These are phyloP conservation scores for Penicillium egyptiacum DNA, from an alignment of 495 filamentous ascomycete genomes.

Conservation along the genomic window DNA sequence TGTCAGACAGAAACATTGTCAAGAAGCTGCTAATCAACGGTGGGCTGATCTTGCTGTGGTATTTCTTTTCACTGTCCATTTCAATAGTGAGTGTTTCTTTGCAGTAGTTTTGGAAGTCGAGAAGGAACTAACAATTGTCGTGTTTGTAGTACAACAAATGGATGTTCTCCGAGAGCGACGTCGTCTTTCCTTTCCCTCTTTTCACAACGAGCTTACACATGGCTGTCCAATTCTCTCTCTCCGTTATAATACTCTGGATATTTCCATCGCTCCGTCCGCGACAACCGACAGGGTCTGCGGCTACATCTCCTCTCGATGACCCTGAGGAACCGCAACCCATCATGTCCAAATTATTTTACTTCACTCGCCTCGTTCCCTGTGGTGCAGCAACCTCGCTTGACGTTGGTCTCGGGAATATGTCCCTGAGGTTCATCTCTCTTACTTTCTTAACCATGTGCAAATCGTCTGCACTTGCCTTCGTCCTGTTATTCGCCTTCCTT, in stretches of 20 bases:
- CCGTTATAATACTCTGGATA: conserved; percentile 75
- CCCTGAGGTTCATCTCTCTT: conserved; percentile 89
- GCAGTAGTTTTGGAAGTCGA: not conserved
- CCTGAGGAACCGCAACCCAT: conserved; percentile 60
- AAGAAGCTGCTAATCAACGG: conserved; percentile 68
- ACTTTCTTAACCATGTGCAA: conserved; percentile 99
- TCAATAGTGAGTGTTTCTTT: conserved; percentile 69
- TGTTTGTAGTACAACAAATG: conserved; percentile 90
- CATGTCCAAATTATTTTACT: conserved; percentile 87
- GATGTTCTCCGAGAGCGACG: conserved; percentile 90
- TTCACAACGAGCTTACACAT: conserved; percentile 97
- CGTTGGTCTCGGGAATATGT: conserved; percentile 95
- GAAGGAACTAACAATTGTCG: not conserved
- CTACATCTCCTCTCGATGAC: conserved; percentile 49
- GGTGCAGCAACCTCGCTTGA: conserved; percentile 92
- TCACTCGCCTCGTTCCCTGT: conserved; percentile 90
- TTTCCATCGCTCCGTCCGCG: conserved; percentile 81
- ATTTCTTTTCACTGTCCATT: conserved; percentile 90
- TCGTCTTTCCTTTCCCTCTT: conserved; percentile 91
- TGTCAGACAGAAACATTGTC: conserved; percentile 66
- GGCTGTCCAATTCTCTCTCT: conserved; percentile 88
- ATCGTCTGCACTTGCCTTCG: conserved; percentile 92
- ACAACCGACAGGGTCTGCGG: conserved; percentile 45
- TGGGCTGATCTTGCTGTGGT: conserved; percentile 83
- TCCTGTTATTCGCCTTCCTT: conserved; percentile 91